Base-by-base conservation (phyloP, 1,284 basidiomycete genomes). In the Leccinum fallax region DNA sequence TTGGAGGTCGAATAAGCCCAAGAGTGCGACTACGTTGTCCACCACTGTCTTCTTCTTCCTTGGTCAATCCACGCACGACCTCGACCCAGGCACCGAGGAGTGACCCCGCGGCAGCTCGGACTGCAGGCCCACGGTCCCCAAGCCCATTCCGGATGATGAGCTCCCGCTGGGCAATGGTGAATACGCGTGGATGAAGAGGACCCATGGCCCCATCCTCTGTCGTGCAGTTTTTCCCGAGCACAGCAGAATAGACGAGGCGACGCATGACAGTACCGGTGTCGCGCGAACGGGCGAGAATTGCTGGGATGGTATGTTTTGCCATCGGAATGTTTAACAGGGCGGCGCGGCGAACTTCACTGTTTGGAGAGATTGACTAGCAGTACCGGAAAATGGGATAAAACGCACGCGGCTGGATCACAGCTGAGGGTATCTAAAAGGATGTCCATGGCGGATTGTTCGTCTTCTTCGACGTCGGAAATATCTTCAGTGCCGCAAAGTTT, bases 331-430 rank as follows among this genome's bases (percentile, higher is more conserved):
- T 92, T 65, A 94, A 81, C 0, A 99, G 82, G 0, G 92, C 90
- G 0, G 94, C 92, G 24, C 94, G 87, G 13, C 97, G 93, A 8
- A 97, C 96, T 69, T 98, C 96, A 2, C 94, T 96, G 71, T 53
- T 19, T 57, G 30, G 4, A 34, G 53, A 46, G 56, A 58, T 43
- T 10, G 19, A 5, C 49, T 6, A 51, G 65, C 9, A 60, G 46
- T 21, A 36, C 21, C 51, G 30, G 26, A 11, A 30, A 52, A 10
- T 28, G 6, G 21, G 40, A 16, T 40, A 26, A 48, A 11, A 26
- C 93, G 71, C 71, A 95, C 91, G 91, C 81, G 9, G 94, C 86
- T 1, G 90, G 81, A 68, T 98, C 97, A 66, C 87, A 85, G 19
- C 82, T 81, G 16, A 97, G 77, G 3, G 89, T 80, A 26, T 95